Evolutionary conservation across 2,329 filamentous ascomycete species (phyloP).

Genomic region (Penicillium sp.): DNA sequence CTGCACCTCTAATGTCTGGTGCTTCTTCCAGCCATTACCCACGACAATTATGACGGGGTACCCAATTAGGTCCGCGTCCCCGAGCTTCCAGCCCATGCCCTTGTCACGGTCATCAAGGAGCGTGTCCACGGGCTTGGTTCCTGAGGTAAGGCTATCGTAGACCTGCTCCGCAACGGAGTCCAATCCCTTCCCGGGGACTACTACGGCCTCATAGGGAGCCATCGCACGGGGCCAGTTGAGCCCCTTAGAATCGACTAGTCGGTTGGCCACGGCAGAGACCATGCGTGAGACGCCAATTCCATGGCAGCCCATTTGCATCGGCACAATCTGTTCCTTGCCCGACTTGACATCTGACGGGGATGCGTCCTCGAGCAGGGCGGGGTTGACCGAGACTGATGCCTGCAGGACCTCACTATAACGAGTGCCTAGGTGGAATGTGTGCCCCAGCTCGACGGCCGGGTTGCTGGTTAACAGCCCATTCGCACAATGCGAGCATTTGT

Average conservation of each 20-base stretch:
- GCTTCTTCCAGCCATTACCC: slow-evolving; percentile 66
- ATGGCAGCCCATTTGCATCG: slow-evolving; percentile 93
- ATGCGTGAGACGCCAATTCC: slow-evolving; percentile 92
- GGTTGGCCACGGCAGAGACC: slow-evolving; percentile 80
- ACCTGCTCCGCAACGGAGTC: slow-evolving; percentile 56
- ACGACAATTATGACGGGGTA: slow-evolving; percentile 82
- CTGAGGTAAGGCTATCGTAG: slow-evolving; percentile 60
- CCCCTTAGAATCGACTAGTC: slow-evolving; percentile 69
- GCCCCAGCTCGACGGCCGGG: slow-evolving; percentile 83
- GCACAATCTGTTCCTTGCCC: slow-evolving; percentile 42
- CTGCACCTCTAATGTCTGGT: slow-evolving; percentile 71
- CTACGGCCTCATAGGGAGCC: slow-evolving; percentile 76
- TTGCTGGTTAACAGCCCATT: slow-evolving; percentile 64
- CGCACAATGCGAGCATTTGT: slow-evolving; percentile 71
- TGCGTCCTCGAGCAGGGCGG: slow-evolving; percentile 18
- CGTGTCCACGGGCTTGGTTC: slow-evolving; percentile 54
- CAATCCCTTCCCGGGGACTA: slow-evolving; percentile 59
- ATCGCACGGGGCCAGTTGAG: slow-evolving; percentile 87
- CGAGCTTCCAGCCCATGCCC: slow-evolving; percentile 78
- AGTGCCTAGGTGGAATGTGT: slow-evolving; percentile 92
- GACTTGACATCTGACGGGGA: slow-evolving; percentile 20
- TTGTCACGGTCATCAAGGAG: slow-evolving; percentile 73
- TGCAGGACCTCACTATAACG: slow-evolving; percentile 78
- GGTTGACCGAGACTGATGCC: slow-evolving; percentile 58
- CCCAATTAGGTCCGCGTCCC: slow-evolving; percentile 85